phyloP scores from a whole-genome alignment of 768 basidiomycete species.

The Xerocomus potaroensis region DNA sequence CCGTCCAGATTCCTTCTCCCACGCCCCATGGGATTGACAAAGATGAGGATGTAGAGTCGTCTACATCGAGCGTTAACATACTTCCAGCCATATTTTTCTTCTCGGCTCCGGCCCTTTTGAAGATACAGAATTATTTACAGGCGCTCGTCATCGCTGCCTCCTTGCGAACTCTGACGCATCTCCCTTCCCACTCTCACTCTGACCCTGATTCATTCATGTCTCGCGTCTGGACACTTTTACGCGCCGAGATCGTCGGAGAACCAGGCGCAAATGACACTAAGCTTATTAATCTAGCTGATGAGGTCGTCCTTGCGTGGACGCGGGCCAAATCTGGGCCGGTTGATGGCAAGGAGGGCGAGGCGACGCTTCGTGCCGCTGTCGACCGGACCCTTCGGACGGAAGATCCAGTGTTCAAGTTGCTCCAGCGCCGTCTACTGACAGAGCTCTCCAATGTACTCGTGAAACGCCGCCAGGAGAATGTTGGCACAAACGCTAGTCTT shows the following conservation, averaged over 20 bases:
- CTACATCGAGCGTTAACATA: conserved; percentile 29
- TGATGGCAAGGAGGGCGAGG: conserved; percentile 40
- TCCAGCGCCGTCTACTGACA: conserved; percentile 54
- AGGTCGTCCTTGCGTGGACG: conserved; percentile 62
- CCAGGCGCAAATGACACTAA: conserved; percentile 43
- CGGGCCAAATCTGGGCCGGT: conserved; percentile 27
- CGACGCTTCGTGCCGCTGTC: conserved; percentile 52
- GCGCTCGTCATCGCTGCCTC: conserved; percentile 63
- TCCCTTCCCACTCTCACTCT: conserved; percentile 25
- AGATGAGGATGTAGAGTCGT: not conserved
- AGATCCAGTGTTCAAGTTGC: conserved; percentile 64
- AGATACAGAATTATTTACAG: conserved; percentile 66
- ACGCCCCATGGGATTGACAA: not conserved
- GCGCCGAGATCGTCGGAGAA: conserved; percentile 45
- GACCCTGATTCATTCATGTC: conserved; percentile 42
- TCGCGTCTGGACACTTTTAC: conserved; percentile 64
- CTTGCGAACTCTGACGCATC: conserved; percentile 51
- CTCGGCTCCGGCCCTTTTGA: conserved; percentile 47
- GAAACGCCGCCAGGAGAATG: conserved; percentile 10
- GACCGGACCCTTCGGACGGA: conserved; percentile 55
- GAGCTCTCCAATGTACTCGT: conserved; percentile 33
- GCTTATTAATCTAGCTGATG: conserved; percentile 67
- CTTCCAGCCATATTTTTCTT: conserved; percentile 70
- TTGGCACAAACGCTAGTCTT: conserved; percentile 10
- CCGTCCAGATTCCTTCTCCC: conserved; percentile 7